Base-by-base conservation (phyloP, 1,284 basidiomycete genomes). In the Agaricales sp. region DNA sequence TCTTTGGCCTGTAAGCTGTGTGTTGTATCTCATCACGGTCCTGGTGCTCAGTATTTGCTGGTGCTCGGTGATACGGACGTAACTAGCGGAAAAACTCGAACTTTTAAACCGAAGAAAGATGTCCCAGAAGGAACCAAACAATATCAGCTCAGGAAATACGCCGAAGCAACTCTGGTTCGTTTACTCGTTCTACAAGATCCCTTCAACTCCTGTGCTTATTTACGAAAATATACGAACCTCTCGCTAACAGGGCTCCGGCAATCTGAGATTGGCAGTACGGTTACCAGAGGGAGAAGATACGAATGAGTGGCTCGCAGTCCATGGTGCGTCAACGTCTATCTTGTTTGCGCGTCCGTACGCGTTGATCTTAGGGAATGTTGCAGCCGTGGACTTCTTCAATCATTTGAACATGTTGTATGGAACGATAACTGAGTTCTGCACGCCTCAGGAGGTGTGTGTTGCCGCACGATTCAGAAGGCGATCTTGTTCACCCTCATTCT, bases 51-150 rank as follows among this genome's bases (percentile, higher is more conserved):
- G 19, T 46, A 47, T 57, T 46, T 25, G 47, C 50, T 23, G 37
- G 43, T 50, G 19, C 52, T 47, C 48, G 52, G n/a, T n/a, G n/a
- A 44, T 46, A 38, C 20, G 24, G 30, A 39, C 48, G 41, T 50
- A 51, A 54, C 45, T 57, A 90, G 87, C 48, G 87, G 87, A 48
- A 92, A 92, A 69, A 92, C 89, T 43, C 82, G 89, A 51, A 92
- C 93, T n/a, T 97, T 97, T 77, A 95, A 95, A 64, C 93, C 93
- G 39, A 83, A 89, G 59, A 92, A 91, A 69, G 93, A 96, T 67
- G 87, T 93, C 21, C 87, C 92, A 4, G 92, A 95, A 65, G 93
- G 93, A 37, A 95, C 93, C 25, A 96, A 95, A 66, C 93, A 96
- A 63, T 96, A 94, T 67, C 94, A 97, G 68, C 73, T 98, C 55